Evolutionary conservation across 2,329 filamentous ascomycete genomes (phyloP), one percentile per base, ranked within the genome.

Genomic region (Diplodia sapinea): DNA sequence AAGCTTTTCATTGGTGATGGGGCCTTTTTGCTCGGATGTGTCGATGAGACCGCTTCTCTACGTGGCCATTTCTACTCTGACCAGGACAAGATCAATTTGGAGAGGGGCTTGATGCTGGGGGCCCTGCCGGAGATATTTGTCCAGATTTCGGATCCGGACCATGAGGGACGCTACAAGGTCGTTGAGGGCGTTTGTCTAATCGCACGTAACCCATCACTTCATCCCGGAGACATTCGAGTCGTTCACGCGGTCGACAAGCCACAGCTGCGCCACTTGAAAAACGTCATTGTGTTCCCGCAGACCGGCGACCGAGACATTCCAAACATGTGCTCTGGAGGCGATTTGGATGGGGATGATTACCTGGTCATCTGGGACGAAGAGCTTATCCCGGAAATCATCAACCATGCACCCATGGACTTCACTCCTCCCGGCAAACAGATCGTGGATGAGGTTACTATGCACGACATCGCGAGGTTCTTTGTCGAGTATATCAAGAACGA

Each of bases 331-430:
- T 97, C 95, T 4, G 95, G 95, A 1, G 95, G 95, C 0, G 95
- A 99, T 74, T 85, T 99, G 0, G 95, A 99, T 74, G 95, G 95
- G 0, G 95, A 99, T 73, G 95, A 99, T 75, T 99, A 93, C 76
- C 89, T 98, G 66, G 88, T 98, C 5, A 90, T 97, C 55, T 99
- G 95, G 94, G 94, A 99, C 71, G 77, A 84, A 26, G 85, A 87
- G 15, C 81, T 99, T 7, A 82, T 96, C 31, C 76, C 76, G 7
- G 71, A 78, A 1, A 80, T 86, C 62, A 92, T 91, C 87, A 92
- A 95, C 71, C 82, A 86, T 40, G 80, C 85, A 0, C 89, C 95
- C 0, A 97, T 98, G 92, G 85, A 91, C 70, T 95, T 93, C 74
- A 82, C 84, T 0, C 82, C 88, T 0, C 82, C 87, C 0, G 82